These are phyloP conservation scores for Ogataea parapolymorpha DNA, from an alignment of 805 yeast genomes.

Conservation along the genomic window DNA sequence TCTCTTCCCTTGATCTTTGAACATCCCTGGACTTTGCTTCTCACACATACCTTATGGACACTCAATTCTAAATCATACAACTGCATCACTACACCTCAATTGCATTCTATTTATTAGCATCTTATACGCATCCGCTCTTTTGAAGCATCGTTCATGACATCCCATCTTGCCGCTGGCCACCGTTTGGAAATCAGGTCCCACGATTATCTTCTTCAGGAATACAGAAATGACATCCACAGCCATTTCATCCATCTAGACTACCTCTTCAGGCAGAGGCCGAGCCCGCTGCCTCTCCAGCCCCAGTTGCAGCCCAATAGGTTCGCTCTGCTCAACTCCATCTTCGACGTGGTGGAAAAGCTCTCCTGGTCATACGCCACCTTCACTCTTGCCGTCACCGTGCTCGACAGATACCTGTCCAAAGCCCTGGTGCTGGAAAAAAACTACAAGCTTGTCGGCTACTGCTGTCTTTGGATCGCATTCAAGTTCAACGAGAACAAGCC, in stretches of 20 bases:
- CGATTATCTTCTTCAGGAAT: constrained; percentile 26
- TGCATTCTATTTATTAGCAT: constrained; percentile 16
- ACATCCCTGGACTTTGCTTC: constrained; percentile 1
- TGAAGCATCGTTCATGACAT: constrained; percentile 6
- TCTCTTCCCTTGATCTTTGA: background rate
- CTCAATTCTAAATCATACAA: background rate
- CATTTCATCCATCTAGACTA: constrained; percentile 27
- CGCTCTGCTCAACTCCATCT: constrained; percentile 29
- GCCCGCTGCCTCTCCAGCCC: constrained; percentile 26
- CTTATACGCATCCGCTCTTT: constrained; percentile 2
- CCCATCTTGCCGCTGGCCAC: constrained; percentile 14
- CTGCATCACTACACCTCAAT: constrained; percentile 9
- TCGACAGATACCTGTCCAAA: constrained; percentile 39
- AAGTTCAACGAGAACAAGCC: constrained; percentile 49
- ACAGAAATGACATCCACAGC: constrained; percentile 27
- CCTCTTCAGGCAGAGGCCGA: constrained; percentile 30
- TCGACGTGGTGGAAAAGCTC: constrained; percentile 30
- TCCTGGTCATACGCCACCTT: constrained; percentile 35
- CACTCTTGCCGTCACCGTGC: constrained; percentile 35
- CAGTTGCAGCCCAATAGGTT: constrained; percentile 21
- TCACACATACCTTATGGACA: constrained; percentile 4
- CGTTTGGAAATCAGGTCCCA: constrained; percentile 30
- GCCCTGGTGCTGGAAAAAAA: constrained; percentile 33
- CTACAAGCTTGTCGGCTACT: constrained; percentile 39
- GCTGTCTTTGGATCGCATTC: constrained; percentile 46